A percentile compares a stretch with the other conserved stretches of the same genome.
Evolutionary conservation across 176 grass and related monocot genomes (phyloP).

Genomic region (Melocanna baccifera): DNA sequence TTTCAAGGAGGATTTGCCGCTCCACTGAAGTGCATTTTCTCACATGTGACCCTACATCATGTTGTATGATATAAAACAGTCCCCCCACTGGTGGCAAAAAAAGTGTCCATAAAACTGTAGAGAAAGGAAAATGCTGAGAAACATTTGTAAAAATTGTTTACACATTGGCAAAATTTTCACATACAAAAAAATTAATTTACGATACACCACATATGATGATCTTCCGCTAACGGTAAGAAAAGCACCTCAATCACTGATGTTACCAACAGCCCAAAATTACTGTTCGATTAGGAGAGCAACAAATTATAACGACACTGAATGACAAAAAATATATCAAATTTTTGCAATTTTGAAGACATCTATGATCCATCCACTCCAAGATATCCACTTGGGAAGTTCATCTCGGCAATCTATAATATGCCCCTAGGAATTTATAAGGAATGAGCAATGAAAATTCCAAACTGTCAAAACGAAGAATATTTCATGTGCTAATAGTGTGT

Average conservation of each 20-base stretch:
- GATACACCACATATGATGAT: too few species aligned
- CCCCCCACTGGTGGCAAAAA: too few species aligned
- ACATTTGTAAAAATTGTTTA: too few species aligned
- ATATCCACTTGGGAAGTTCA: neutral
- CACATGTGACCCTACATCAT: too few species aligned
- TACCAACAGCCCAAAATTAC: neutral
- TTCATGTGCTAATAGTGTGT: conserved; percentile 9
- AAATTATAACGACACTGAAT: neutral
- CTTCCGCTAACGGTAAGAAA: too few species aligned
- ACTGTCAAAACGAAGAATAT: neutral
- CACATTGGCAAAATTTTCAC: too few species aligned
- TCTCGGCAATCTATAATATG: neutral
- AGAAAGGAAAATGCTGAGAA: too few species aligned
- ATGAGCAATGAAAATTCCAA: conserved; percentile 12
- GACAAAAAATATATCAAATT: neutral
- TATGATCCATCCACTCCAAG: neutral
- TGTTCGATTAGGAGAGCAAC: neutral
- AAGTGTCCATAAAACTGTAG: too few species aligned
- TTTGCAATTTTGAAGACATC: neutral
- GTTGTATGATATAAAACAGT: too few species aligned
- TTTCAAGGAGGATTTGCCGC: too few species aligned
- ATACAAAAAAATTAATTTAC: too few species aligned
- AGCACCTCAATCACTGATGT: neutral
- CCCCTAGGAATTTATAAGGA: neutral
- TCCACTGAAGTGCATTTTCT: too few species aligned